phyloP scores from a whole-genome alignment of 345 rosid genomes.

The Eucalyptus cloeziana region DNA sequence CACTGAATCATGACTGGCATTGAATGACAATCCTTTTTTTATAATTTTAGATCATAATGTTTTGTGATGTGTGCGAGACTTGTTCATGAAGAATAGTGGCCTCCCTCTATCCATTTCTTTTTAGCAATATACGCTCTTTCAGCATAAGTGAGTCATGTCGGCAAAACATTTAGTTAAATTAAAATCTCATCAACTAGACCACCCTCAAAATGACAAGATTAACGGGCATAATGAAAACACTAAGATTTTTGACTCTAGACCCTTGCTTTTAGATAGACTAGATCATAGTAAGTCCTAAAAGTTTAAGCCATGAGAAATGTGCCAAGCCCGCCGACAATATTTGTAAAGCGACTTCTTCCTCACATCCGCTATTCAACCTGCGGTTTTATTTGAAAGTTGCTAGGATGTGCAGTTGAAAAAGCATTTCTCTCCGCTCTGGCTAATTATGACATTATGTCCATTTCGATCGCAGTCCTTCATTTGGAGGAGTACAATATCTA shows the following conservation, averaged over 20 bases:
- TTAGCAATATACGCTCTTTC: neutral
- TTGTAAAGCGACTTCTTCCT: neutral
- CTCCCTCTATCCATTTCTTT: neutral
- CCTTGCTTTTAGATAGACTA: neutral
- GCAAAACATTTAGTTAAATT: neutral
- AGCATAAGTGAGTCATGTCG: neutral
- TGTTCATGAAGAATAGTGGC: neutral
- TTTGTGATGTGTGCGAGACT: neutral
- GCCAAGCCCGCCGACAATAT: neutral
- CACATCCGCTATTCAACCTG: neutral
- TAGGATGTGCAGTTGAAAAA: neutral
- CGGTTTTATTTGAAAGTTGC: neutral
- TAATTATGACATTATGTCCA: neutral
- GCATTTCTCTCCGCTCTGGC: neutral
- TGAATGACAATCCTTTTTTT: neutral
- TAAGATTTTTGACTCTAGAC: neutral
- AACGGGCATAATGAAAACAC: neutral
- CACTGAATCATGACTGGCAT: neutral
- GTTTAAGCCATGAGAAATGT: neutral
- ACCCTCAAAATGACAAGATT: neutral
- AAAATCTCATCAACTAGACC: neutral
- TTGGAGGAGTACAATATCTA: neutral
- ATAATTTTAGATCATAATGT: neutral
- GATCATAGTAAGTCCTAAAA: neutral
- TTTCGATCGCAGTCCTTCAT: neutral